These are phyloP conservation scores for Halenospora varia DNA, from an alignment of 495 filamentous ascomycete genomes.

Conservation along the genomic window DNA sequence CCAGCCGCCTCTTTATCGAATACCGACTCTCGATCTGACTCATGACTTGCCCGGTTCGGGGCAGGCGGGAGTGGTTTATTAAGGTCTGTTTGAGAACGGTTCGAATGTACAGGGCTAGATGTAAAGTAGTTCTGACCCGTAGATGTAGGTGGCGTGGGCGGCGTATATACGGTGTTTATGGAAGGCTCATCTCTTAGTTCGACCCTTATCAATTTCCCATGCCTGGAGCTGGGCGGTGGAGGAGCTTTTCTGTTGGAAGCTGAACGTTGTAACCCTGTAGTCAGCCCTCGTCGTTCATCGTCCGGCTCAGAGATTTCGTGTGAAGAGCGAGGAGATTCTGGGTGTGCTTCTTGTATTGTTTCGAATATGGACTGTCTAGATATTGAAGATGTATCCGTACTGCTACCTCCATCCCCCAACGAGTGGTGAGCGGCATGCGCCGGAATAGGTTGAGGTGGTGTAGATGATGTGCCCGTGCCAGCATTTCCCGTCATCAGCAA, in stretches of 20 bases:
- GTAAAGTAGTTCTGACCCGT: neutral
- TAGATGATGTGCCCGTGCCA: constrained; percentile 22
- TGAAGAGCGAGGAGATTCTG: constrained; percentile 26
- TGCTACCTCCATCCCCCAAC: constrained; percentile 24
- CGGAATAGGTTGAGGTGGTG: constrained; percentile 1
- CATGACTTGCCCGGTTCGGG: constrained; percentile 20
- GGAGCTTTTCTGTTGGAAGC: constrained; percentile 21
- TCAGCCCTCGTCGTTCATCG: constrained; percentile 14
- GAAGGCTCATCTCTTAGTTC: constrained; percentile 24
- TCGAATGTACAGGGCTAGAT: neutral
- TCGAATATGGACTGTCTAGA: constrained; percentile 27
- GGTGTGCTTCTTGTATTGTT: constrained; percentile 22
- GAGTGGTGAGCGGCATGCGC: constrained; percentile 10
- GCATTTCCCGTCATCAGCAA: constrained; percentile 56
- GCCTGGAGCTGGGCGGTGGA: constrained; percentile 25
- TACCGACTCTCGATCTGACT: constrained; percentile 23
- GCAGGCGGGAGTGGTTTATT: constrained; percentile 27
- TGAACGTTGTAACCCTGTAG: neutral
- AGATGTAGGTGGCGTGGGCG: constrained; percentile 1
- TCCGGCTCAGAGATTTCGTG: constrained; percentile 26
- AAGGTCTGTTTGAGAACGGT: constrained; percentile 19
- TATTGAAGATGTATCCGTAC: constrained; percentile 28
- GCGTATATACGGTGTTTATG: constrained; percentile 1
- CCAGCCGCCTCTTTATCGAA: constrained; percentile 27
- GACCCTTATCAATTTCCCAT: constrained; percentile 27